Evolutionary conservation across 2,329 filamentous ascomycete genomes (phyloP), one percentile per base, ranked within the genome.

Genomic region (Diaporthe sp.): DNA sequence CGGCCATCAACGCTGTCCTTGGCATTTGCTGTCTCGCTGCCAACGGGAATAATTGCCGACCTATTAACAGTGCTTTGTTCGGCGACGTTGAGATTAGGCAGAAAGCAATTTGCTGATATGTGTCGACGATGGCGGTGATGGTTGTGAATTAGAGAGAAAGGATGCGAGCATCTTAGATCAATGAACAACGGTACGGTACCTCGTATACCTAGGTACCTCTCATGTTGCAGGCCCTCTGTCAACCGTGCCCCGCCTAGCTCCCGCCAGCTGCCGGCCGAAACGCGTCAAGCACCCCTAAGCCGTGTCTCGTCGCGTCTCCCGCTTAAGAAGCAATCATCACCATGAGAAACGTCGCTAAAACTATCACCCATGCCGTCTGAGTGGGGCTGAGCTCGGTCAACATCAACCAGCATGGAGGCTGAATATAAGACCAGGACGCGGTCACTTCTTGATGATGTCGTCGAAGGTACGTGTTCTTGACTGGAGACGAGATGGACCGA

Each of bases 401-500:
- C 17, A 5, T 30, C 47, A 25, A 25, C 17, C 37, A 51, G n/a
- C n/a, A 75, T 75, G 73, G 73, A 73, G 51, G 32, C 39, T 39
- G 71, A 55, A 66, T 75, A 73, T 25, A 75, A 70, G 35, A 51
- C 59, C 44, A 74, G 72, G 30, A 50, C 55, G 5, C 76, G 79
- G 70, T 75, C 79, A 37, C 78, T 86, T 39, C 80, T 85, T 58
- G 79, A 80, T 27, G 82, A 86, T 77, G 78, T 86, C 58, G 77
- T 85, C 39, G 74, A 79, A 76, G 81, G 81, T 81, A 74, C 71
- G 71, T 75, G 53, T n/a, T 22, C n/a, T 13, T 37, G n/a, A 12
- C 59, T n/a, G 25, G 3, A 1, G 30, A 35, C 10, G 25, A n/a
- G n/a, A n/a, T n/a, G n/a, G n/a, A n/a, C n/a, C n/a, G n/a, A 27